phyloP scores from a whole-genome alignment of 495 filamentous ascomycete species.

The Tuber brumale region DNA sequence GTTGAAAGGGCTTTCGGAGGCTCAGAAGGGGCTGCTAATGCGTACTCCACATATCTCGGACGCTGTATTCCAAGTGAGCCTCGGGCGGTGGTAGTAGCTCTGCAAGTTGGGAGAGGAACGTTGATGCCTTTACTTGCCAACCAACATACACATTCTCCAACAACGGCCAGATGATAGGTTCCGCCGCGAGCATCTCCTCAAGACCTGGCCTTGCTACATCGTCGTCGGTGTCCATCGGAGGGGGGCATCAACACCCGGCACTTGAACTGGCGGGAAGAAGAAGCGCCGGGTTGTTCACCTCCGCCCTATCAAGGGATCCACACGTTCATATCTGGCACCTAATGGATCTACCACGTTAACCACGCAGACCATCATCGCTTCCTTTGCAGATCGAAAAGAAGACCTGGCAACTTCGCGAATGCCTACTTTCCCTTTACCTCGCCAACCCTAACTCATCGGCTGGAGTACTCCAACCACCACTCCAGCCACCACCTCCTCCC shows the following conservation, averaged over 20 bases:
- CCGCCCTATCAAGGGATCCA: conserved; percentile 43
- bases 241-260: conserved; percentile 35
- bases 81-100: conserved; percentile 43
- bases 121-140: conserved; percentile 47
- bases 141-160: conserved; percentile 57
- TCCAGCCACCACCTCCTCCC: conserved; percentile 10
- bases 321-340: conserved; percentile 17
- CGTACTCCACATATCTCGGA: conserved; percentile 78
- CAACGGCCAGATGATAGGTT: conserved; percentile 45
- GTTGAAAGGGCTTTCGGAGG: conserved; percentile 69
- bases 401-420: conserved; percentile 1
- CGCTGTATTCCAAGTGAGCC: conserved; percentile 85
- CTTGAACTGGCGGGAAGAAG: conserved; percentile 59
- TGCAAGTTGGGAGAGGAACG: conserved; percentile 55
- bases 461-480: conserved; percentile 1
- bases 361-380: conserved; percentile 8
- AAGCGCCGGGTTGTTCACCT: conserved; percentile 85
- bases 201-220: conserved; percentile 47
- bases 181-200: conserved; percentile 47
- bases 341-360: conserved; percentile 17
- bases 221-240: conserved; percentile 43
- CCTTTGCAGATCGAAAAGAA: not conserved
- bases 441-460: conserved; percentile 11
- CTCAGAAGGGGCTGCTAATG: conserved; percentile 77
- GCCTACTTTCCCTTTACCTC: conserved; percentile 8